phyloP scores from a whole-genome alignment of 441 rosid species.

The Populus tomentosa region DNA sequence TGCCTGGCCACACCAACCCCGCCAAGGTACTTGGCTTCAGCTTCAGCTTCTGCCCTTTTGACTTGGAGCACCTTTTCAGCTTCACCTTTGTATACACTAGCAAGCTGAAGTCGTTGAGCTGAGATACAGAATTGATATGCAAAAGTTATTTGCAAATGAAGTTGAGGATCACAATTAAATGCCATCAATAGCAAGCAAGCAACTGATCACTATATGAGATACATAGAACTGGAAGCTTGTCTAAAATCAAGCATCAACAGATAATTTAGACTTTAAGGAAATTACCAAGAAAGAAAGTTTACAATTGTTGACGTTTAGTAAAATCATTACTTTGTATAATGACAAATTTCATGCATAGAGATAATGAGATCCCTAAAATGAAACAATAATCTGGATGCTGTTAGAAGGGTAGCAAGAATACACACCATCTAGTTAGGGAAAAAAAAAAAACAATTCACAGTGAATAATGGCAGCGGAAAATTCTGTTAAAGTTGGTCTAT shows the following conservation, averaged over 20 bases:
- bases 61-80: too few species aligned
- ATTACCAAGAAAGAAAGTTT: not conserved
- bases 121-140: slow-evolving; percentile 19
- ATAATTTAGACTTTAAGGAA: not conserved
- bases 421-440: not conserved
- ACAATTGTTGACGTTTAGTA: not conserved
- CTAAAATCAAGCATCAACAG: not conserved
- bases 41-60: too few species aligned
- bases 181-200: not conserved
- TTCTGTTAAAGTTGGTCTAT: not conserved
- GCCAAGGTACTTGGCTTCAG: too few species aligned
- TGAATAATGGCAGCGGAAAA: not conserved
- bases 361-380: not conserved
- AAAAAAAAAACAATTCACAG: not conserved
- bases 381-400: not conserved
- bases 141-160: not conserved
- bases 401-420: not conserved
- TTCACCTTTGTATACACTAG: too few species aligned
- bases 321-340: not conserved
- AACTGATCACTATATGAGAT: not conserved
- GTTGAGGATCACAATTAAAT: not conserved
- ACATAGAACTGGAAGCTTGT: not conserved
- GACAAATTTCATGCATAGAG: not conserved
- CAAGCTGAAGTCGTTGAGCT: slow-evolving; percentile 98
- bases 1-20: too few species aligned